Conservation (phyloP, 1,284 basidiomycete genomes). For the Fistulinella cinereoalba region DNA sequence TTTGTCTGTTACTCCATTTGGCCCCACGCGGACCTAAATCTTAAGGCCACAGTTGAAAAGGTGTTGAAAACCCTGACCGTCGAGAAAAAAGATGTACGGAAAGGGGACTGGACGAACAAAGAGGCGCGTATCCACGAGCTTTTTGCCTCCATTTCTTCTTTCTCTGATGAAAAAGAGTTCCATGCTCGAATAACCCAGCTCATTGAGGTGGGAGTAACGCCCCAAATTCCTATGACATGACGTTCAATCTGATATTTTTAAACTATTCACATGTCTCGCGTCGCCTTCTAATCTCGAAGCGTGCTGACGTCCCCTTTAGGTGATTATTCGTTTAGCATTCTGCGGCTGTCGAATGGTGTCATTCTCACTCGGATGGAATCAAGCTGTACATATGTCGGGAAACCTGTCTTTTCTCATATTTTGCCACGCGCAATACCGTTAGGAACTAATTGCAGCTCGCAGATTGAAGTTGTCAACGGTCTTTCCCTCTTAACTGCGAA, state of each 20-base stretch:
- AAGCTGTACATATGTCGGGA: no score
- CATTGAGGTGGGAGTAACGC: conserved; percentile 74
- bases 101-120: conserved; percentile 94
- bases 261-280: no score
- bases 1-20: neutral
- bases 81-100: conserved; percentile 90
- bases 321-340: conserved; percentile 14
- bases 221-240: conserved; percentile 66
- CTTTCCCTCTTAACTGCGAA: conserved; percentile 94
- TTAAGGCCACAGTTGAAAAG: conserved; percentile 82
- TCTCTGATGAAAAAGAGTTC: conserved; percentile 76
- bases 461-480: conserved; percentile 96
- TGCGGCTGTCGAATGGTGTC: conserved; percentile 58
- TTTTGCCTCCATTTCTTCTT: neutral
- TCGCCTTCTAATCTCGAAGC: no score
- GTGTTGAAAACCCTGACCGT: conserved; percentile 77
- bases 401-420: conserved; percentile 38
- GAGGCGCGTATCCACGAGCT: conserved; percentile 64
- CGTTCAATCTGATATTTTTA: conserved; percentile 44
- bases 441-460: conserved; percentile 19
- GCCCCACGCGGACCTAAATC: conserved; percentile 17
- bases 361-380: conserved; percentile 59
- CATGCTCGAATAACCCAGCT: conserved; percentile 77
- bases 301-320: conserved; percentile 18
- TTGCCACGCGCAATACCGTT: conserved; percentile 2